A percentile compares a stretch with the other conserved stretches of the same genome.
Conservation (phyloP, 345 rosid genomes). For the Brassica napus region Da-Ae NC_063446.1:12093501-12094000, state of each 20-base stretch:
- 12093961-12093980: not conserved
- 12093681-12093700: not conserved
- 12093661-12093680: not conserved
- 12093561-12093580: not conserved
- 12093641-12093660: not conserved
- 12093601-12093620: not conserved
- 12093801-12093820: not conserved
- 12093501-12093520: not conserved
- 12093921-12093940: not conserved
- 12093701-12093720: not conserved
- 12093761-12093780: not conserved
- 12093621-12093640: not conserved
- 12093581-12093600: not conserved
- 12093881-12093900: not conserved
- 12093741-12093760: not conserved
- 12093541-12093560: not conserved
- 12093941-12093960: not conserved
- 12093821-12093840: conserved; percentile 13
- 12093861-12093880: not conserved
- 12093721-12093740: conserved; percentile 1
- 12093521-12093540: not conserved
- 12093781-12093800: conserved; percentile 25
- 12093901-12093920: not conserved
- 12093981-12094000: not conserved
- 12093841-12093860: conserved; percentile 2